A percentile compares a stretch with the other conserved stretches of the same genome.
These are phyloP conservation scores for Trichoderma erinaceum DNA, from an alignment of 495 filamentous ascomycete genomes.

Conservation along the genomic window DNA sequence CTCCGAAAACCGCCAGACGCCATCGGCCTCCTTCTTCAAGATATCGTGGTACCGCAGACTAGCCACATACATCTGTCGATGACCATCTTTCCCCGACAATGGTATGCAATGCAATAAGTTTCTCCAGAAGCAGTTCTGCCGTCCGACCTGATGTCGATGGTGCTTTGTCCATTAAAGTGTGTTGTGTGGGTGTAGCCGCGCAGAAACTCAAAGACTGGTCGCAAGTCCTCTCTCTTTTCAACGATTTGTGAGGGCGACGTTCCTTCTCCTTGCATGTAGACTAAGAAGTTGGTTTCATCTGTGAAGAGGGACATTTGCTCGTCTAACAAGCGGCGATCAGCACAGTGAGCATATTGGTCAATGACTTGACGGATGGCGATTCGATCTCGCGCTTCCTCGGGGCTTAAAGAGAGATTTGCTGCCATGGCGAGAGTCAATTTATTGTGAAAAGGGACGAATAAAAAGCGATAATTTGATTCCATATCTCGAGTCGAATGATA, in stretches of 20 bases:
- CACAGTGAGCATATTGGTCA: neutral
- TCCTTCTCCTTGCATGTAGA: constrained; percentile 1
- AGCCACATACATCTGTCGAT: neutral
- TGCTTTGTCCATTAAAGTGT: neutral
- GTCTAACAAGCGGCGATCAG: neutral
- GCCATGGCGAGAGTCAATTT: neutral
- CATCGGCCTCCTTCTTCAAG: neutral
- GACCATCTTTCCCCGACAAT: neutral
- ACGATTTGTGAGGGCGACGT: neutral
- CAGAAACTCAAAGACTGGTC: neutral
- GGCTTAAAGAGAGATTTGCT: neutral
- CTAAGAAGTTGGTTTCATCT: neutral
- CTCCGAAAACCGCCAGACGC: neutral
- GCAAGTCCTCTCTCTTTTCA: neutral
- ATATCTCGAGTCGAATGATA: neutral
- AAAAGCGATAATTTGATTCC: neutral
- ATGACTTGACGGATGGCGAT: neutral
- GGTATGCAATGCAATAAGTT: neutral
- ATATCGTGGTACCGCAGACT: neutral
- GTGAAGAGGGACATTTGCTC: constrained; percentile 2
- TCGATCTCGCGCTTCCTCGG: neutral
- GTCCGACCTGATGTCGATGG: neutral
- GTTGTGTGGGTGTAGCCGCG: neutral
- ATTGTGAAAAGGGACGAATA: neutral
- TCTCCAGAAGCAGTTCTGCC: neutral